Evolutionary conservation across 2,329 filamentous ascomycete genomes (phyloP).

Genomic region (Aspergillus sp.): DNA sequence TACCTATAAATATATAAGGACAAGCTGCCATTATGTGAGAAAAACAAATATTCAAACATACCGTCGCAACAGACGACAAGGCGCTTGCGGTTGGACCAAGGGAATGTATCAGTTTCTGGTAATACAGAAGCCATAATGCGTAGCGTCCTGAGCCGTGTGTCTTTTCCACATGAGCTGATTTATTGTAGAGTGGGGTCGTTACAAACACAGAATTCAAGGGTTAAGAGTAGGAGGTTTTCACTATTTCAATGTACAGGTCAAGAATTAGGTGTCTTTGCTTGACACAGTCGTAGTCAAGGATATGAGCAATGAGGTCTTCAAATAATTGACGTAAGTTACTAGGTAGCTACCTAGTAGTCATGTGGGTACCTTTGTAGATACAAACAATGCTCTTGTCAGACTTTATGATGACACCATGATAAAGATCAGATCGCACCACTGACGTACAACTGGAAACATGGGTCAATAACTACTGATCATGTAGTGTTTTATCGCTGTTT

Average conservation of each 20-base stretch:
- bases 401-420: neutral
- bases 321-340: neutral
- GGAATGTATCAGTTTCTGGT: neutral
- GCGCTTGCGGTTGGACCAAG: conserved; percentile 2
- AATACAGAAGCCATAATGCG: neutral
- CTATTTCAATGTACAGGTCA: neutral
- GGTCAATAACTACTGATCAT: neutral
- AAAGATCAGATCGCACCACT: neutral
- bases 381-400: neutral
- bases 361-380: neutral
- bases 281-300: neutral
- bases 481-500: neutral
- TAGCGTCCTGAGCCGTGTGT: neutral
- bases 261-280: neutral
- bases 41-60: neutral
- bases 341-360: neutral
- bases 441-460: neutral
- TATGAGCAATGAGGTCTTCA: neutral
- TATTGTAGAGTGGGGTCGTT: neutral
- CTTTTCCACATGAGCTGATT: neutral
- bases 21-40: neutral
- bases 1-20: conserved; percentile 1
- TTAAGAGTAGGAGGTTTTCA: neutral
- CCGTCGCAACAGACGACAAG: conserved; percentile 4
- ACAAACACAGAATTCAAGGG: neutral